Percentiles rank a stretch among this genome's conserved stretches.
phyloP scores from a whole-genome alignment of 2,329 filamentous ascomycete species.

The Aspergillus texensis region DNA sequence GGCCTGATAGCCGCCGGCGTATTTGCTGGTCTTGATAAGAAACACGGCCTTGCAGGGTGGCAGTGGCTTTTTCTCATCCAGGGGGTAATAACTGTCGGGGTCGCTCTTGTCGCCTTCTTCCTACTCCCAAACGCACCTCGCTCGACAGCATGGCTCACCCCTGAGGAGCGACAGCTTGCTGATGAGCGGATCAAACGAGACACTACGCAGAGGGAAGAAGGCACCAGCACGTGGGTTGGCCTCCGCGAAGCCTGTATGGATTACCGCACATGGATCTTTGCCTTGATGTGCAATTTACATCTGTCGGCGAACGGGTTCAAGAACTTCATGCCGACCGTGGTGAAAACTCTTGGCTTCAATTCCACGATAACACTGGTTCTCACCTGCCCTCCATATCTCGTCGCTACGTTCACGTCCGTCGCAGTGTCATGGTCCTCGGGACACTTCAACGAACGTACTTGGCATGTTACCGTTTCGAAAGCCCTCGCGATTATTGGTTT shows the following conservation, averaged over 20 bases:
- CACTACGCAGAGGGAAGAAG: conserved; percentile 53
- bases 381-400: conserved; percentile 55
- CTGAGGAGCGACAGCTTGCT: conserved; percentile 53
- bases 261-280: conserved; percentile 56
- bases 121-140: conserved; percentile 46
- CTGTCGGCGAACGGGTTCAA: conserved; percentile 55
- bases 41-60: conserved; percentile 36
- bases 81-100: conserved; percentile 46
- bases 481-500: conserved; percentile 33
- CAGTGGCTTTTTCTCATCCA: conserved; percentile 64
- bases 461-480: conserved; percentile 31
- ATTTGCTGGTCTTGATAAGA: conserved; percentile 33
- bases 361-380: conserved; percentile 54
- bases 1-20: conserved; percentile 22
- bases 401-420: conserved; percentile 53
- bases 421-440: conserved; percentile 55
- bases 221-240: conserved; percentile 48
- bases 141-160: conserved; percentile 49
- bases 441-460: conserved; percentile 38
- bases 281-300: conserved; percentile 60
- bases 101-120: conserved; percentile 38
- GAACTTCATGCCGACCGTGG: conserved; percentile 46
- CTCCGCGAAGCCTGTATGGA: conserved; percentile 54
- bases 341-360: conserved; percentile 52
- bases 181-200: conserved; percentile 54